phyloP scores from a whole-genome alignment of 352 stramenopile species.

The Pythium dissotocum region DNA sequence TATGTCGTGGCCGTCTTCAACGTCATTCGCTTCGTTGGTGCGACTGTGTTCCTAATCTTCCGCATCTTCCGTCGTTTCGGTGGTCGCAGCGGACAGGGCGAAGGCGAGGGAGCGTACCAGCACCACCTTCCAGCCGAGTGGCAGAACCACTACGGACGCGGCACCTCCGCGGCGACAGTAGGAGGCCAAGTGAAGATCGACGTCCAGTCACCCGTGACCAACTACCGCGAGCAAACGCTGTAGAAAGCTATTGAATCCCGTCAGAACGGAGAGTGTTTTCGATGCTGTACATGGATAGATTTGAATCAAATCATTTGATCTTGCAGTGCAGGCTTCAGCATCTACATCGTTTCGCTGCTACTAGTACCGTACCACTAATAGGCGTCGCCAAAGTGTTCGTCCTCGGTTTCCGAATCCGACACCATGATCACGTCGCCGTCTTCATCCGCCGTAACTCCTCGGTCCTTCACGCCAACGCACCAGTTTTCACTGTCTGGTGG shows the following conservation, averaged over 20 bases:
- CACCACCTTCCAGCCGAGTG: constrained; percentile 20
- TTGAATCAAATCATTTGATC: neutral
- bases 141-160: constrained; percentile 19
- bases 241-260: neutral
- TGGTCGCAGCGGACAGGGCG: neutral
- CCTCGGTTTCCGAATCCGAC: constrained; percentile 15
- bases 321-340: too few species aligned
- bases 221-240: constrained; percentile 23
- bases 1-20: constrained; percentile 53
- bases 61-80: constrained; percentile 35
- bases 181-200: constrained; percentile 19
- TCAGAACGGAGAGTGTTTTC: neutral
- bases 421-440: constrained; percentile 23
- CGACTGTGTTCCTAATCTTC: constrained; percentile 39
- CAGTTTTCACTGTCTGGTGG: constrained; percentile 19
- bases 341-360: too few species aligned
- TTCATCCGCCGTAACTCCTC: neutral
- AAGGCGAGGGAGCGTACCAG: constrained; percentile 14
- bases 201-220: constrained; percentile 18
- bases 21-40: constrained; percentile 40
- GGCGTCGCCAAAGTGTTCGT: neutral
- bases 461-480: constrained; percentile 14
- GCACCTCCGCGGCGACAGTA: neutral
- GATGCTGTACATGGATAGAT: neutral
- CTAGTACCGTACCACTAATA: neutral